These are phyloP conservation scores for Sugiyamaella novakii DNA, from an alignment of 1,139 yeast genomes.

Conservation along the genomic window DNA sequence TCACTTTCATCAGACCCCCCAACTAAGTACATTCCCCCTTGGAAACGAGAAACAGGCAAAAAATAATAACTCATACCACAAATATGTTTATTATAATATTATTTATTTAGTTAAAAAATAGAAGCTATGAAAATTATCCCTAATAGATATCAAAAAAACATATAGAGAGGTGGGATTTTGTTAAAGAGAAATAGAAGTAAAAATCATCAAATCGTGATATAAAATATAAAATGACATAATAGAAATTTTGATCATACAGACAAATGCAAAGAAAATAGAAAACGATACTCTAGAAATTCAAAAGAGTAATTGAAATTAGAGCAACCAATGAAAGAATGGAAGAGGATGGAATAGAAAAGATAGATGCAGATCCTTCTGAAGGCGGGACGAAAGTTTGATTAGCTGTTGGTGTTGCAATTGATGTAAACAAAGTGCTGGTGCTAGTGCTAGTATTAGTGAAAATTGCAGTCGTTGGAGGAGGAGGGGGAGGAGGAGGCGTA, in stretches of 20 bases:
- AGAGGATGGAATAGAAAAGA: background rate
- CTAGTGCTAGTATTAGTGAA: constrained; percentile 7
- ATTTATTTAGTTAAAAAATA: background rate
- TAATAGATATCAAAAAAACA: background rate
- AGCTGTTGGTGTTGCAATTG: constrained; percentile 14
- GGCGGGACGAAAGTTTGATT: constrained; percentile 2
- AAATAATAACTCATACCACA: background rate
- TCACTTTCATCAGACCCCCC: too few species aligned
- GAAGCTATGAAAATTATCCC: too few species aligned
- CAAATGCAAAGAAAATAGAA: too few species aligned
- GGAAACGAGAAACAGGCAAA: constrained; percentile 30
- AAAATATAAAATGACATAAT: too few species aligned
- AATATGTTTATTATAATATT: background rate
- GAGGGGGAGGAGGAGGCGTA: constrained; percentile 10
- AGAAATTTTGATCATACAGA: too few species aligned
- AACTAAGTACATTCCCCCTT: constrained; percentile 29
- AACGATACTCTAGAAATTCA: too few species aligned
- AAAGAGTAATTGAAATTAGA: background rate
- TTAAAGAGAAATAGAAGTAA: background rate
- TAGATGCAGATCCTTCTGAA: background rate
- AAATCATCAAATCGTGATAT: too few species aligned
- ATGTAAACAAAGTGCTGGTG: constrained; percentile 2
- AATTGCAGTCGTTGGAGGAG: constrained; percentile 17
- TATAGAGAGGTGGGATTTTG: background rate
- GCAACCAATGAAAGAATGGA: background rate